phyloP scores from a whole-genome alignment of 2,329 filamentous ascomycete genomes.

The Venturia effusa region DNA sequence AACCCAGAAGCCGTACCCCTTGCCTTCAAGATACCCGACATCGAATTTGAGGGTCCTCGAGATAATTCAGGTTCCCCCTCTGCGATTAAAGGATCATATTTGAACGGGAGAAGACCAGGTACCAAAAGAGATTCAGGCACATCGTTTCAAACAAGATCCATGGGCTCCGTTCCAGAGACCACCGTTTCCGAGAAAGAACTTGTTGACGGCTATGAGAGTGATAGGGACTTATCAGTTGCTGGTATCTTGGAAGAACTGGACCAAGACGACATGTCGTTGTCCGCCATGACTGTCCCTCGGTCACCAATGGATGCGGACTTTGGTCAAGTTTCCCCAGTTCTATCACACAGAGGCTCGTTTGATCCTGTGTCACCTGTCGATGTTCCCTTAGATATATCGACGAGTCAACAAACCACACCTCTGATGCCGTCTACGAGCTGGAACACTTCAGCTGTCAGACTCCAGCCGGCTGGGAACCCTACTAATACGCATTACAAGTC shows the following conservation, averaged over 20 bases:
- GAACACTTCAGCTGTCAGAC: background rate
- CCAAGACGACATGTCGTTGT: slow-evolving; percentile 31
- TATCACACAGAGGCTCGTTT: slow-evolving; percentile 7
- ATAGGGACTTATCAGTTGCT: slow-evolving; percentile 37
- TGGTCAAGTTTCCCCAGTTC: background rate
- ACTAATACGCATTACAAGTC: background rate
- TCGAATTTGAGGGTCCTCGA: slow-evolving; percentile 34
- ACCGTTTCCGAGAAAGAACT: slow-evolving; percentile 28
- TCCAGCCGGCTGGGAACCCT: background rate
- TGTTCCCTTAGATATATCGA: background rate
- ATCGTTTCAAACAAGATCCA: background rate
- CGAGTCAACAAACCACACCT: background rate
- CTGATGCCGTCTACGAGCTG: background rate
- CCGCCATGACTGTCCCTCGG: slow-evolving; percentile 18
- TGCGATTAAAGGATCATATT: slow-evolving; percentile 29
- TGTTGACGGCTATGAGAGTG: slow-evolving; percentile 24
- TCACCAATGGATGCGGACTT: slow-evolving; percentile 18
- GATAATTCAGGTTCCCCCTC: slow-evolving; percentile 47
- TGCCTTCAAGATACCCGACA: slow-evolving; percentile 49
- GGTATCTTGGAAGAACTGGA: slow-evolving; percentile 51
- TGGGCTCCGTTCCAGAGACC: background rate
- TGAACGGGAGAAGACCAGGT: slow-evolving; percentile 19
- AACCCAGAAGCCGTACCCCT: slow-evolving; percentile 51
- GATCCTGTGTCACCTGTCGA: background rate
- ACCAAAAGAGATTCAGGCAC: slow-evolving; percentile 15